These are phyloP conservation scores for Exserohilum rostratum DNA, from an alignment of 2,329 filamentous ascomycete genomes.

Conservation along the genomic window DNA sequence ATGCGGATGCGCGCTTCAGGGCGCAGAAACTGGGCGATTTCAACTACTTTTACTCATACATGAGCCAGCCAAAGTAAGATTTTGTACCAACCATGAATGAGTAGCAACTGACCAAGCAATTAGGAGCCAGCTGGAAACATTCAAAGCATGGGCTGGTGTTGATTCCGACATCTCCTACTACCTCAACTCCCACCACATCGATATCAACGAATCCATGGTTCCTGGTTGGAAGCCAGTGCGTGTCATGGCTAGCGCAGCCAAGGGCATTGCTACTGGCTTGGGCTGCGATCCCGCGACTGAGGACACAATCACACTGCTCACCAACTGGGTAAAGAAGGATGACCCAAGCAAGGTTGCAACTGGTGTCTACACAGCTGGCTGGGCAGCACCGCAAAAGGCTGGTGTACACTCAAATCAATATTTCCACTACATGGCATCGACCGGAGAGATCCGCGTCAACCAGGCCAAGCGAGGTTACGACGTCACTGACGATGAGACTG, in stretches of 20 bases:
- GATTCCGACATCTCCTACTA: constrained; percentile 97
- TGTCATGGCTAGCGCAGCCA: constrained; percentile 78
- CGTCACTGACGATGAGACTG: constrained; percentile 78
- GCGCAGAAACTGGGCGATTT: constrained; percentile 84
- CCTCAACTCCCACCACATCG: constrained; percentile 92
- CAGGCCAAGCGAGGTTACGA: constrained; percentile 96
- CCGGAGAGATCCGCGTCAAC: constrained; percentile 86
- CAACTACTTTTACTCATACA: constrained; percentile 98
- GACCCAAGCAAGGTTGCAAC: constrained; percentile 76
- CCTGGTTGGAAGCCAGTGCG: constrained; percentile 77
- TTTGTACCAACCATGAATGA: constrained; percentile 48
- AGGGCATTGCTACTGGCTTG: constrained; percentile 76
- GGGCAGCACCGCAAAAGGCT: constrained; percentile 90
- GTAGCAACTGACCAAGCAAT: constrained; percentile 71
- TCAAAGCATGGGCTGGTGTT: constrained; percentile 90
- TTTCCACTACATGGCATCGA: constrained; percentile 88
- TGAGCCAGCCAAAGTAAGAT: constrained; percentile 69
- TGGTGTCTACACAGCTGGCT: constrained; percentile 90
- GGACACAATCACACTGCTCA: constrained; percentile 89
- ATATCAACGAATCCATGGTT: constrained; percentile 92
- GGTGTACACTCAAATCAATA: constrained; percentile 98
- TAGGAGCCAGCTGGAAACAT: constrained; percentile 89
- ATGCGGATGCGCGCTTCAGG: constrained; percentile 82
- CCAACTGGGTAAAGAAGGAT: constrained; percentile 80
- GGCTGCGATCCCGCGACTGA: constrained; percentile 84